Base-by-base conservation (phyloP, 306 rosid genomes). In the Malus fusca region DNA sequence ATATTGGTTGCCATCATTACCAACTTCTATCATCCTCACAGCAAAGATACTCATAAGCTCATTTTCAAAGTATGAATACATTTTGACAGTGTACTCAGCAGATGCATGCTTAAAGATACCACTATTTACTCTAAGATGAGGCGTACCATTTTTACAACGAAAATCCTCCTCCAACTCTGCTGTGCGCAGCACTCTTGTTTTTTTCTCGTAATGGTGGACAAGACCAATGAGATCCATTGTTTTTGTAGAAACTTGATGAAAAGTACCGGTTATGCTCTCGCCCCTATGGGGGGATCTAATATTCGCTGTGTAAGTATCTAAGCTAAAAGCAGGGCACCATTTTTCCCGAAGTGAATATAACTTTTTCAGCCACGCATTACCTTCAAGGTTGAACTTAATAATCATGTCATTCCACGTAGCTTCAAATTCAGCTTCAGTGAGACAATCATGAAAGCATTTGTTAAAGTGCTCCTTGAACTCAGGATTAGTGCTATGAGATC, bases 51-150 rank as follows among this genome's bases (percentile, higher is more conserved):
- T 65, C 72, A 67, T 55, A 19, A 76, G 17, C 67, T 76, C 80
- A 53, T 59, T 59, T 58, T 77, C 74, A 68, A 77, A 77, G 65
- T 51, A 33, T 10, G 72, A 52, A 23, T 44, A 76, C 66, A 76
- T 23, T 66, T 65, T 55, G 25, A 66, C 17, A 23, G 73, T 76
- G 66, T 76, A 76, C 30, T 65, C 79, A 4, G 26, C 21, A 65
- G 79, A 73, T 66, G 73, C 66, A 52, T 76, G 66, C 72, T 53
- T 76, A 12, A 74, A 64, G 44, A 74, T 62, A 61, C 78, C 70
- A n/a, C 60, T 60, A 46, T 74, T 44, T 48, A 30, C 78, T 28
- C 6, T 64, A 46, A 75, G 51, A 75, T n/a, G 71, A 30, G 78
- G 78, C 18, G 14, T 65, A 25, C 78, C 78, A 51, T 75, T 63